Evolutionary conservation across 768 basidiomycete genomes (phyloP).

Genomic region (Lentinula detonsa): DNA sequence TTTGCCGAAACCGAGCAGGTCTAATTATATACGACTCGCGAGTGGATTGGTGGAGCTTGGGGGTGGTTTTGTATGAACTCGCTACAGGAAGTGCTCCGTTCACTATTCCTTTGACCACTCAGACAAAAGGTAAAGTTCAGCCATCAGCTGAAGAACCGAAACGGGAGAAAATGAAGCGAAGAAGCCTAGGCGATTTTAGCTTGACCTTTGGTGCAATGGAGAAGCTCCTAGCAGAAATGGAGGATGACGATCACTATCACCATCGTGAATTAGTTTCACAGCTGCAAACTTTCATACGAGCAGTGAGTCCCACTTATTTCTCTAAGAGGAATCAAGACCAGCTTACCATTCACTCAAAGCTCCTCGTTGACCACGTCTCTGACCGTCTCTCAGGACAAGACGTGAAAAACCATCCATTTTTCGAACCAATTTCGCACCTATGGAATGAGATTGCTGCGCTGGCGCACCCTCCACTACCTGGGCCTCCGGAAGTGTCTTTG

Average conservation of each 20-base stretch:
- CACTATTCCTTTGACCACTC: background rate
- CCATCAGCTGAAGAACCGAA: background rate
- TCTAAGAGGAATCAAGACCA: background rate
- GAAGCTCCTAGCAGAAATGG: slow-evolving; percentile 5
- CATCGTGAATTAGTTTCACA: slow-evolving; percentile 5
- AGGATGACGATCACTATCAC: background rate
- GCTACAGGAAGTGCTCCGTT: slow-evolving; percentile 22
- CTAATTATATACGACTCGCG: slow-evolving; percentile 23
- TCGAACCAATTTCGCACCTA: slow-evolving; percentile 16
- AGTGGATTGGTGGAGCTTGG: slow-evolving; percentile 33
- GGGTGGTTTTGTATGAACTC: slow-evolving; percentile 25
- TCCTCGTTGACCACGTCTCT: slow-evolving; percentile 19
- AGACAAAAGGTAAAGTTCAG: background rate
- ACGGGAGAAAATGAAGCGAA: background rate
- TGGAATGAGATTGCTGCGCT: slow-evolving; percentile 27
- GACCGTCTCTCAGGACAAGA: slow-evolving; percentile 21
- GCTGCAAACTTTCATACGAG: slow-evolving; percentile 16
- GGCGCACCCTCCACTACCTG: slow-evolving; percentile 23
- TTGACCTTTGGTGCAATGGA: slow-evolving; percentile 19
- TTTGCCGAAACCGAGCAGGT: slow-evolving; percentile 17
- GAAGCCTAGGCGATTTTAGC: slow-evolving; percentile 17
- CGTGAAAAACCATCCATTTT: slow-evolving; percentile 22
- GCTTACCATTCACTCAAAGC: slow-evolving; percentile 11
- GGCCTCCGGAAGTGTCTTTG: slow-evolving; percentile 11
- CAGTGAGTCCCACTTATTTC: slow-evolving; percentile 14